These are phyloP conservation scores for Tillandsia fasciculata DNA, from an alignment of 176 grass and related monocot species.

Conservation along the genomic window DNA sequence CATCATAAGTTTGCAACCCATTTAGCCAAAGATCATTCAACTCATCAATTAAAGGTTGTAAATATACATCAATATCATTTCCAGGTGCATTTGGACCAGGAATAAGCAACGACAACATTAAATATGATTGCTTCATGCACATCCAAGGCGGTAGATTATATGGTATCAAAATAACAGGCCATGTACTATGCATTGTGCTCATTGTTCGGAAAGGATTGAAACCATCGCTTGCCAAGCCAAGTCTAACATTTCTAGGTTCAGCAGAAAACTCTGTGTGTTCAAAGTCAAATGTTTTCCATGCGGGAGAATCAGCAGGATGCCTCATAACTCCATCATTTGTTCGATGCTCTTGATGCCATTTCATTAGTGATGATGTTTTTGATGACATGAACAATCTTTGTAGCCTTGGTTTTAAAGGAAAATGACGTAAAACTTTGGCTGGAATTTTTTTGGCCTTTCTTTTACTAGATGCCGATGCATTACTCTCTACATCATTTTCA, in stretches of 20 bases:
- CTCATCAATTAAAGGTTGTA: too few species aligned
- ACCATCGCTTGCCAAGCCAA: background rate
- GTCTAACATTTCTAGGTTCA: background rate
- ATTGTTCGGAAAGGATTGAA: background rate
- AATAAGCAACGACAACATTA: too few species aligned
- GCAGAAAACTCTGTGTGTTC: background rate
- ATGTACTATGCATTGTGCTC: background rate
- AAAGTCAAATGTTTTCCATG: background rate
- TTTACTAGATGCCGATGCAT: background rate
- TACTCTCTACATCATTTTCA: background rate
- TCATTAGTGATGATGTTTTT: background rate
- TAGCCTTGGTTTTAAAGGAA: constrained; percentile 20
- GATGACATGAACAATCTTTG: constrained; percentile 18
- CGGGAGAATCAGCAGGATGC: background rate
- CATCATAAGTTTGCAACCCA: too few species aligned
- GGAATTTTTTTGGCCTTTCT: background rate
- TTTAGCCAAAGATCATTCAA: too few species aligned
- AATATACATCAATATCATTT: too few species aligned
- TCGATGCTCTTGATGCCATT: constrained; percentile 11
- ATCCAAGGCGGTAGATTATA: too few species aligned
- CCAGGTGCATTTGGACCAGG: too few species aligned
- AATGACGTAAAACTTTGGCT: constrained; percentile 18
- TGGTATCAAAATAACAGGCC: too few species aligned
- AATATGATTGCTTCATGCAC: too few species aligned
- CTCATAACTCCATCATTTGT: constrained; percentile 5